Base-by-base conservation (phyloP, 768 basidiomycete species). In the Kwoniella sp. region DNA sequence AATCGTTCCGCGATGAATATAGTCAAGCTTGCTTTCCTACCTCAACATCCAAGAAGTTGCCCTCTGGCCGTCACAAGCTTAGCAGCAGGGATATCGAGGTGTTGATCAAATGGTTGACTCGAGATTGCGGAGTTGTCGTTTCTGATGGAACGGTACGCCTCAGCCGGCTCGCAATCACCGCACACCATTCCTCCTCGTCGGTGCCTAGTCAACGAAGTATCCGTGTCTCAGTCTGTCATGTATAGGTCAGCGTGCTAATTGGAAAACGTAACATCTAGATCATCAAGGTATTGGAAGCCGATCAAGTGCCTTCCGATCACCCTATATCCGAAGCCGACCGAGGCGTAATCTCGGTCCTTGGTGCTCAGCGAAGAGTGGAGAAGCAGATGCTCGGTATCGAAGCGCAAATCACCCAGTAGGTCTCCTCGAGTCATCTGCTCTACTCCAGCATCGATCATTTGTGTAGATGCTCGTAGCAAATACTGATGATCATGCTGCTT, bases 261-360 rank as follows among this genome's bases (percentile, higher is more conserved):
- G n/a, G n/a, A n/a, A 30, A 25, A n/a, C 22, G 5, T 13, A 33
- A 33, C 33, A 33, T 56, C 17, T 27, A 93, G 91, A 83, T 89
- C n/a, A 86, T 95, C 75, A 95, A 96, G 79, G 90, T 96, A 68
- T 72, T 89, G 0, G 82, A 83, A 21, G 69, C 79, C 8, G 79
- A 79, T 13, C 74, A 77, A 5, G 66, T 82, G 0, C 82, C 60
- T 21, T 44, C 53, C 79, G 40, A 81, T 79, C n/a, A 79, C 78
- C 56, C 64, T 15, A 86, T 97, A 51, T 88, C 88, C 19, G 84
- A 86, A n/a, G 85, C 93, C 3, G 94, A 98, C 72, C 83, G 80
- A 46, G 90, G 94, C 10, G 86, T 94, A 17, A 80, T 97, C 5
- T 88, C 92, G 65, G 84, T 97, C 58, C 88, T 89, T 79, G 82